Percentiles rank a stretch among this genome's conserved stretches.
phyloP scores from a whole-genome alignment of 208 protist species.

The Angomonas ambiguus region DNA sequence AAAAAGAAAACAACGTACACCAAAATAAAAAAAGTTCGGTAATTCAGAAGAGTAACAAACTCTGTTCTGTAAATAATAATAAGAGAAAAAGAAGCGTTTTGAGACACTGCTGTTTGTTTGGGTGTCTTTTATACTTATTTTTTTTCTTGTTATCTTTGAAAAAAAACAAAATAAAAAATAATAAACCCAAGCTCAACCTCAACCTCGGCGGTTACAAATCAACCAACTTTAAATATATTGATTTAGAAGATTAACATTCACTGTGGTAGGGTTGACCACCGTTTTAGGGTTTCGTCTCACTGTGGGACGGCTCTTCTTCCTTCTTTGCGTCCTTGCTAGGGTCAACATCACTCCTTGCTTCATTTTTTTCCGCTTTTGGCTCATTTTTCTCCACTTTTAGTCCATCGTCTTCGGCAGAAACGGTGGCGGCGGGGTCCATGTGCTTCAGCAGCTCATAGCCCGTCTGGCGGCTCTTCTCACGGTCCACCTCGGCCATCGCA shows the following conservation, averaged over 20 bases:
- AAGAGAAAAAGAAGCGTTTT: neutral
- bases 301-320: no score
- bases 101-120: no score
- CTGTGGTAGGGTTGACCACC: no score
- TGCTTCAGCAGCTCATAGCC: slow-evolving; percentile 41
- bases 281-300: no score
- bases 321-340: no score
- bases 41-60: neutral
- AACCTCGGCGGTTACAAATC: no score
- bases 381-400: neutral
- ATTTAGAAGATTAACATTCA: no score
- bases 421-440: slow-evolving; percentile 24
- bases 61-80: neutral
- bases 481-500: slow-evolving; percentile 57
- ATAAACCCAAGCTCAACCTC: no score
- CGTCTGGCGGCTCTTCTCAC: slow-evolving; percentile 40
- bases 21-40: slow-evolving; percentile 11
- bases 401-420: slow-evolving; percentile 1
- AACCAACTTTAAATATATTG: no score
- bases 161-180: no score
- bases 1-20: slow-evolving; percentile 12
- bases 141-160: no score
- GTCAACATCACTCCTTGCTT: neutral
- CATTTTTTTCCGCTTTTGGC: slow-evolving; percentile 18
- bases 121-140: no score